These are phyloP conservation scores for Arachis hypogaea DNA, from an alignment of 306 rosid species.

Conservation along the genomic window DNA sequence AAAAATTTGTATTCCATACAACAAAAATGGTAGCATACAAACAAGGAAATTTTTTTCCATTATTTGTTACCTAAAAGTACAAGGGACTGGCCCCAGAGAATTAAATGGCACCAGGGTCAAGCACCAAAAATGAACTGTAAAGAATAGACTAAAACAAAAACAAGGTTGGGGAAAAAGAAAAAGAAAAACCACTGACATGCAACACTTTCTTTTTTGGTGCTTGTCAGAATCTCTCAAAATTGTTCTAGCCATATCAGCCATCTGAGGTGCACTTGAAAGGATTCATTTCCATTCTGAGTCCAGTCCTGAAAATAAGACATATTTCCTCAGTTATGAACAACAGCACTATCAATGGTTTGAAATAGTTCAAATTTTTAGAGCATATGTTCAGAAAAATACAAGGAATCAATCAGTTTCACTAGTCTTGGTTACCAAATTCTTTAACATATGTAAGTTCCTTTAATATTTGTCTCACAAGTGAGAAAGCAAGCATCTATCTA, in stretches of 20 bases:
- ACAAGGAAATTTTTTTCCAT: background rate
- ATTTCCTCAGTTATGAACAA: conserved; percentile 5
- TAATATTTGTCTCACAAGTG: background rate
- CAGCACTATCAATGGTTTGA: background rate
- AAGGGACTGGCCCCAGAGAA: conserved; percentile 2
- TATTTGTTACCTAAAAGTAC: conserved; percentile 11
- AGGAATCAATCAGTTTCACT: background rate
- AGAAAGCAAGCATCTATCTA: background rate
- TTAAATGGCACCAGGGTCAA: conserved; percentile 10
- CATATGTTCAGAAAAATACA: background rate
- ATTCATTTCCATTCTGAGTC: conserved; percentile 40
- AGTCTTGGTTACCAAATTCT: background rate
- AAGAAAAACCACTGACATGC: conserved; percentile 40
- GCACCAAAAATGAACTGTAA: background rate
- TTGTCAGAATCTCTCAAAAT: conserved; percentile 58
- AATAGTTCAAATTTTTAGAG: background rate
- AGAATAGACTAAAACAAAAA: conserved; percentile 20
- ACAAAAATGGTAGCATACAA: conserved; percentile 8
- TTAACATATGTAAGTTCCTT: background rate
- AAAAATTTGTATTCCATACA: conserved; percentile 5
- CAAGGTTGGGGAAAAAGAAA: background rate
- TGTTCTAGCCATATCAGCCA: conserved; percentile 50
- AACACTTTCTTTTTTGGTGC: conserved; percentile 38
- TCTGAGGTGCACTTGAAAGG: background rate
- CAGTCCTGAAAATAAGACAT: conserved; percentile 39